Evolutionary conservation across 2,329 filamentous ascomycete species (phyloP), one percentile per base, ranked within the genome.

Genomic region (Neophaeococcomyces mojaviensis): DNA sequence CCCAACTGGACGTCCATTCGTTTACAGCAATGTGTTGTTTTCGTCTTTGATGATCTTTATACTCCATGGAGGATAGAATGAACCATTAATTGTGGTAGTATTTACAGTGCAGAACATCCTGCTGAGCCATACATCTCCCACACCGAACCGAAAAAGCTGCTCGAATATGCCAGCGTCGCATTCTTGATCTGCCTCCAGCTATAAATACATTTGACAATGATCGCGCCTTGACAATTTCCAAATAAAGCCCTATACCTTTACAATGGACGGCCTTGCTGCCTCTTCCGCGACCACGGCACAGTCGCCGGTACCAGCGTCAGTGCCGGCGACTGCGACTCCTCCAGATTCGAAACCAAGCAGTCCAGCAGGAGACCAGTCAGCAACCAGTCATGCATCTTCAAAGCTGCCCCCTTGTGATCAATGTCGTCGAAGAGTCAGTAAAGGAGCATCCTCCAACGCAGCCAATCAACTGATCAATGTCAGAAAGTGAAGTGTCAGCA

Each of bases 361-460:
- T 16, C 32, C 18, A 28, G n/a, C 30, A 36, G 5, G 10, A 13
- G 34, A 16, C 18, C 28, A 36, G 10, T 33, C 26, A n/a, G 24
- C 46, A 12, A 32, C 47, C 2, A 34, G 40, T 19, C 49, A 55
- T 12, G 42, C 48, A 13, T 37, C 38, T 4, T 24, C 36, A 8
- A 50, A 50, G 36, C 48, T 54, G 26, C 52, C 54, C 3, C 56
- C 56, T 6, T 58, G 56, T 41, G 52, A 56, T 41, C 53, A 56
- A 18, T 58, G 56, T 42, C 49, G 56, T 20, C 46, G 51, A 36
- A 57, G 57, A 41, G 56, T 58, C 16, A 53, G 52, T 34, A 54
- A 12, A 37, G 54, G 39, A 26, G n/a, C 28, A 15, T 16, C 19
- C 20, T 19, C 6, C 8, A 33, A 5, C 35, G 18, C 28, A 13